Evolutionary conservation across 352 stramenopile genomes (phyloP).

Genomic region (Pythium utonaiense): DNA sequence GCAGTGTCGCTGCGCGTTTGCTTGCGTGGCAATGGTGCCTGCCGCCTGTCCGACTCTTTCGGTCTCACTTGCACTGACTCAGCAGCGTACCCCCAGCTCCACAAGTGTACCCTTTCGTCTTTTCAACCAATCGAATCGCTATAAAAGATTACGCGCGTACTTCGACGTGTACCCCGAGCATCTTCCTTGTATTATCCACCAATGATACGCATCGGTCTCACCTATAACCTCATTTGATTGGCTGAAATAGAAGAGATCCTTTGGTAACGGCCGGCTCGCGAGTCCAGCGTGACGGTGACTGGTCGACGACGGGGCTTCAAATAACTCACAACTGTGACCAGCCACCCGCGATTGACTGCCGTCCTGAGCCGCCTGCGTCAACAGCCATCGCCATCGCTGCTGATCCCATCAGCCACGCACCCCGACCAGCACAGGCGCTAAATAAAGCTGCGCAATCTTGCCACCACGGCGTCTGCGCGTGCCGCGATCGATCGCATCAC

Average conservation of each 20-base stretch:
- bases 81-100: neutral
- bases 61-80: neutral
- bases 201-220: conserved; percentile 3
- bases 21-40: conserved; percentile 11
- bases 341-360: neutral
- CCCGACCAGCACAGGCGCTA: conserved; percentile 4
- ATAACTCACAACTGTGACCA: conserved; percentile 24
- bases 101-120: neutral
- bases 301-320: conserved; percentile 9
- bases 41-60: conserved; percentile 5
- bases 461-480: neutral
- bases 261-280: conserved; percentile 4
- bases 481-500: neutral
- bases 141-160: conserved; percentile 3
- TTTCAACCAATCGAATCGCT: conserved; percentile 13
- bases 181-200: conserved; percentile 3
- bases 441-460: conserved; percentile 10
- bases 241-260: conserved; percentile 1
- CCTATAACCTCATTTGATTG: conserved; percentile 8
- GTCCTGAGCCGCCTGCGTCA: conserved; percentile 1
- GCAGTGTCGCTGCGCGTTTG: neutral
- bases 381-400: conserved; percentile 6
- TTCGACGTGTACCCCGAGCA: conserved; percentile 7
- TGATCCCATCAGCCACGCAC: no score
- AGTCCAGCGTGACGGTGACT: conserved; percentile 16